Evolutionary conservation across 805 yeast species (phyloP).

Genomic region (Cyberlindnera mississippiensis): DNA sequence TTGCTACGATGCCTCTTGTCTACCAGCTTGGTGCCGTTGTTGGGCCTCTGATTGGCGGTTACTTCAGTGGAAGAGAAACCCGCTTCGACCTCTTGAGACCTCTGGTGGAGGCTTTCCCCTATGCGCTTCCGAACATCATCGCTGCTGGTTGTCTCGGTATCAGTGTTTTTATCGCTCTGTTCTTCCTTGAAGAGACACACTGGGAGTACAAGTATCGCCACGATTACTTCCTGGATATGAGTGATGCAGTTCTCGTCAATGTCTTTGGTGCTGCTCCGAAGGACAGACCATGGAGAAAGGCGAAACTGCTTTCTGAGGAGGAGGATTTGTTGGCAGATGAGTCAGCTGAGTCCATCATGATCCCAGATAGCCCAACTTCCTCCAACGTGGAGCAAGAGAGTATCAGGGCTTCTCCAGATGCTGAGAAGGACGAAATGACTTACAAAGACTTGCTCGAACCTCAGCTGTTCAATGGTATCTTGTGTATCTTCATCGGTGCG

Average conservation of each 20-base stretch:
- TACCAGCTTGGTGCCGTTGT: slow-evolving; percentile 17
- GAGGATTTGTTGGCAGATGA: slow-evolving; percentile 3
- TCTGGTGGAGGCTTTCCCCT: slow-evolving; percentile 11
- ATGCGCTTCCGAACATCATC: slow-evolving; percentile 17
- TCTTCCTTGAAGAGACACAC: slow-evolving; percentile 21
- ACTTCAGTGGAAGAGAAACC: slow-evolving; percentile 13
- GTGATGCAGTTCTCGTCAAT: slow-evolving; percentile 8
- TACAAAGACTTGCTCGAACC: slow-evolving; percentile 12
- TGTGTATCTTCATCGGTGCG: slow-evolving; percentile 9
- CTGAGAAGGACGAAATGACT: slow-evolving; percentile 9
- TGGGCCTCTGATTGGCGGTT: slow-evolving; percentile 21
- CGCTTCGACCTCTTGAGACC: slow-evolving; percentile 11
- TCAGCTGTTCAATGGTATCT: slow-evolving; percentile 11
- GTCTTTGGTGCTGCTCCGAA: slow-evolving; percentile 2
- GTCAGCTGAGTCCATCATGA: not conserved
- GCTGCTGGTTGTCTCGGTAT: slow-evolving; percentile 7
- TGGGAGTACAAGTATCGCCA: slow-evolving; percentile 16
- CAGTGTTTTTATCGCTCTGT: slow-evolving; percentile 11
- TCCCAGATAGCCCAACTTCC: not conserved
- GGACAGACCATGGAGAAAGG: slow-evolving; percentile 12
- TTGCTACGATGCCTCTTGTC: slow-evolving; percentile 19
- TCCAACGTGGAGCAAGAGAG: not conserved
- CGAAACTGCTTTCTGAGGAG: not conserved
- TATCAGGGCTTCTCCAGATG: slow-evolving; percentile 1
- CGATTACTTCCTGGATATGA: slow-evolving; percentile 15